Conservation (phyloP, 2,329 filamentous ascomycete species). For the Epicoccum nigrum region DNA sequence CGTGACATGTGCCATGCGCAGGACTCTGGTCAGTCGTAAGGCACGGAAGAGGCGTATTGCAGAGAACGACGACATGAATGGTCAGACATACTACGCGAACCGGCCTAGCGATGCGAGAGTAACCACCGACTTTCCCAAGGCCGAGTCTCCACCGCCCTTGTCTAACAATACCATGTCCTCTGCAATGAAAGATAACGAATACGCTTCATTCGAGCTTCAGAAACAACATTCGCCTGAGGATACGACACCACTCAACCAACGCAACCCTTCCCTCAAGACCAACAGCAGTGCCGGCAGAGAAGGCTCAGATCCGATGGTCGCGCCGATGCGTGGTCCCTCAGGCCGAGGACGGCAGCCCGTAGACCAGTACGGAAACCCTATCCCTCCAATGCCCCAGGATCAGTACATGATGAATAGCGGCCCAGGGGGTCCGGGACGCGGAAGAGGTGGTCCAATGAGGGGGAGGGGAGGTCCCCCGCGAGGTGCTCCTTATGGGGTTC, state of each 20-base stretch:
- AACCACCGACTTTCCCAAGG: conserved; percentile 53
- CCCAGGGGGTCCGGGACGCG: conserved; percentile 46
- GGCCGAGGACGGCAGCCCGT: conserved; percentile 50
- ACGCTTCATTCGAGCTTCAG: conserved; percentile 68
- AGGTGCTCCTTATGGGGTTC: conserved; percentile 43
- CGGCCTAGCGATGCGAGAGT: conserved; percentile 42
- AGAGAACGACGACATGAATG: conserved; percentile 96
- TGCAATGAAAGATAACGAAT: conserved; percentile 57
- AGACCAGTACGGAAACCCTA: conserved; percentile 71
- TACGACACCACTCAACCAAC: conserved; percentile 70
- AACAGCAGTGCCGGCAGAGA: conserved; percentile 55
- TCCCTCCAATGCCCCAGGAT: conserved; percentile 52
- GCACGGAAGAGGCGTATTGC: conserved; percentile 90
- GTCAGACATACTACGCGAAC: conserved; percentile 79
- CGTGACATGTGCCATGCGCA: conserved; percentile 92
- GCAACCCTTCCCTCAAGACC: conserved; percentile 65
- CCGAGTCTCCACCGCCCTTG: conserved; percentile 61
- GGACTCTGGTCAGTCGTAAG: conserved; percentile 88
- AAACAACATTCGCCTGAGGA: conserved; percentile 70
- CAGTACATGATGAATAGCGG: conserved; percentile 52
- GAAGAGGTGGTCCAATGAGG: conserved; percentile 51
- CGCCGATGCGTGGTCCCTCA: conserved; percentile 45
- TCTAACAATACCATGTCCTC: conserved; percentile 63
- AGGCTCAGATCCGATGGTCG: conserved; percentile 44
- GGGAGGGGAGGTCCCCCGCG: conserved; percentile 49